A percentile compares a stretch with the other conserved stretches of the same genome.
Conservation (phyloP, 257 asterid genomes). For the Misopates orontium region DNA sequence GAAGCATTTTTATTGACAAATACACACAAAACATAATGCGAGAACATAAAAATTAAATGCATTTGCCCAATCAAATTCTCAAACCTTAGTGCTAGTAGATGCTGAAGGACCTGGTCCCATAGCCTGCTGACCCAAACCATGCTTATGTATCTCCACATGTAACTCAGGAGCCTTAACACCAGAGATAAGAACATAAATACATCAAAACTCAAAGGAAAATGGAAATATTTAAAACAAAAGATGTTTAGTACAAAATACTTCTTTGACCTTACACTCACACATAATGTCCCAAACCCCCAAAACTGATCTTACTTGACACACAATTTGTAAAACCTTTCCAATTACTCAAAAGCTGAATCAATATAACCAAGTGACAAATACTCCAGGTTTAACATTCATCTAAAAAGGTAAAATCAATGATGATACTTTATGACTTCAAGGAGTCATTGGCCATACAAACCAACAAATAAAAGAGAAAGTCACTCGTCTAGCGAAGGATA, state of each 20-base stretch:
- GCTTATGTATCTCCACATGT: constrained; percentile 84
- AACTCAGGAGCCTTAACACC: constrained; percentile 73
- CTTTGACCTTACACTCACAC: not conserved
- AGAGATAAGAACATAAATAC: constrained; percentile 18
- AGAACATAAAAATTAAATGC: not conserved
- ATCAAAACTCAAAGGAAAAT: constrained; percentile 11
- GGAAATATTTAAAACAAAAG: not conserved
- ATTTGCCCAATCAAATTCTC: not conserved
- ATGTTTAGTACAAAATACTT: not conserved
- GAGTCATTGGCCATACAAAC: not conserved
- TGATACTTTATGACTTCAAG: not conserved
- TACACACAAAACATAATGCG: not conserved
- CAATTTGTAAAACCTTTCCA: too few species aligned
- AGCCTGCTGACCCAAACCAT: constrained; percentile 69
- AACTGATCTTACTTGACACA: constrained; percentile 2
- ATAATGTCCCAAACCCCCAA: not conserved
- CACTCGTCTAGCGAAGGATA: not conserved
- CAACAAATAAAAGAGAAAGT: constrained; percentile 12
- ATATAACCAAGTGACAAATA: not conserved
- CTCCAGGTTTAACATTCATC: not conserved
- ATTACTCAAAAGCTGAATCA: not conserved
- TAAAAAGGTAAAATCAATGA: not conserved
- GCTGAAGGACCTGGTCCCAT: constrained; percentile 78
- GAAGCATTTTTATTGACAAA: not conserved
- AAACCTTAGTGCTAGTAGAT: constrained; percentile 72